Conservation (phyloP, 768 basidiomycete species). For the Terana coerulea region DNA sequence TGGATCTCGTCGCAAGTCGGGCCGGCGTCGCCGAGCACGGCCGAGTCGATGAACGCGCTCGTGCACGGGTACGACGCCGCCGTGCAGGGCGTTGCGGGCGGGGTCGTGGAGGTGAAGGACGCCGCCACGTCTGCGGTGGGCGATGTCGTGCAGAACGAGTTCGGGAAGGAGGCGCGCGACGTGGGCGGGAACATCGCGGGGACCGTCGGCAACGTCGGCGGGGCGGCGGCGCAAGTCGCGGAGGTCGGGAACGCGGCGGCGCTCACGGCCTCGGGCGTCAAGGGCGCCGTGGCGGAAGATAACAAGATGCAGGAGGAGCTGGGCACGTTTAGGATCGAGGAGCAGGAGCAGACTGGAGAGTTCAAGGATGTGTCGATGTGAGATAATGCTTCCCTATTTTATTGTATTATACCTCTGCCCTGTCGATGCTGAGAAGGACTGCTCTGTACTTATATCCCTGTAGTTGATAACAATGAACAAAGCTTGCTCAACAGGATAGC, state of each 20-base stretch:
- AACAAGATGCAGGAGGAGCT: constrained; percentile 12
- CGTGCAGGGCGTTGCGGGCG: constrained; percentile 9
- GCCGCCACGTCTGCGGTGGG: constrained; percentile 17
- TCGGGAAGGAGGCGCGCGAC: constrained; percentile 17
- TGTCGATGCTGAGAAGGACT: too few species aligned
- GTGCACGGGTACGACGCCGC: constrained; percentile 11
- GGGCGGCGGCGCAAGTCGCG: constrained; percentile 15
- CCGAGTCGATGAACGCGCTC: constrained; percentile 11
- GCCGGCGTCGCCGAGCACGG: constrained; percentile 10
- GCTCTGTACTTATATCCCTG: too few species aligned
- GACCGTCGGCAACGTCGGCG: constrained; percentile 18
- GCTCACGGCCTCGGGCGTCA: constrained; percentile 13
- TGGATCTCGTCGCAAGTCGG: constrained; percentile 20
- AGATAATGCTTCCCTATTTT: too few species aligned
- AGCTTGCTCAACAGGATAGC: too few species aligned
- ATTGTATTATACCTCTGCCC: too few species aligned
- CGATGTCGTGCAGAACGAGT: constrained; percentile 20
- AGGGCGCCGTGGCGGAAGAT: constrained; percentile 19
- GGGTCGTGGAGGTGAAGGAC: constrained; percentile 14
- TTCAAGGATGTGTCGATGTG: constrained; percentile 9
- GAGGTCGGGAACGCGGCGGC: constrained; percentile 16
- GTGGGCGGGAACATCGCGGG: constrained; percentile 15
- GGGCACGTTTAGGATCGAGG: background rate
- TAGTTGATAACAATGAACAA: too few species aligned
- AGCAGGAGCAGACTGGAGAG: constrained; percentile 3